phyloP scores from a whole-genome alignment of 202 grass and related monocot species.

The Bolboschoenoplectus hybrid region DNA sequence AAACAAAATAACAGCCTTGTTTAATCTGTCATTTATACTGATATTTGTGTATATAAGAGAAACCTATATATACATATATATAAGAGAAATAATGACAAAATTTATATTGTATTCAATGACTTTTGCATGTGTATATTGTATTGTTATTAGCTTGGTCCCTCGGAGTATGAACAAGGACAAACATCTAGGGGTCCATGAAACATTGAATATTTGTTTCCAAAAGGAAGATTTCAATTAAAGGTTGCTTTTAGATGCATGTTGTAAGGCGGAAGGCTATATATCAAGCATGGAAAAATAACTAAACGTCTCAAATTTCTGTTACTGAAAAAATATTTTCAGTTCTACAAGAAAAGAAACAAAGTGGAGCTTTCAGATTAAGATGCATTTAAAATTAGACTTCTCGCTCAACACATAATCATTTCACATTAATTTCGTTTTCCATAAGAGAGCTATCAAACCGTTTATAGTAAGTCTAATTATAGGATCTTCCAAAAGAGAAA shows the following conservation, averaged over 20 bases:
- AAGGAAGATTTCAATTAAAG: not conserved
- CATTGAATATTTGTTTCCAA: not conserved
- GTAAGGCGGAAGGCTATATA: not conserved
- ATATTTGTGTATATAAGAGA: not conserved
- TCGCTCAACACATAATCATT: not conserved
- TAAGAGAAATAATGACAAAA: not conserved
- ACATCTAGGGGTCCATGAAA: not conserved
- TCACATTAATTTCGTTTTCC: constrained; percentile 11
- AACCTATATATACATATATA: constrained; percentile 2
- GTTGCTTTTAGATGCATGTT: not conserved
- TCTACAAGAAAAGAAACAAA: not conserved
- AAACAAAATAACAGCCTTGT: not conserved
- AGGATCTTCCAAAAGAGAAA: not conserved
- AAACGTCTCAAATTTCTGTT: not conserved
- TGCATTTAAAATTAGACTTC: not conserved
- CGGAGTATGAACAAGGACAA: not conserved
- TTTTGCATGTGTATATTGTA: not conserved
- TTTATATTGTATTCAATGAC: too few relatives aligned
- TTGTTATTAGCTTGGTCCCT: not conserved
- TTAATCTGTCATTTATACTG: not conserved
- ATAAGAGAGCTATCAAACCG: not conserved
- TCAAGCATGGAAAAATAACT: not conserved
- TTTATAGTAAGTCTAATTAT: not conserved
- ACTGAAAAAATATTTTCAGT: not conserved
- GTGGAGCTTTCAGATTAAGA: not conserved